Percentiles rank a stretch among this genome's conserved stretches.
These are phyloP conservation scores for Epicoccum nigrum DNA, from an alignment of 2,329 filamentous ascomycete species.

Conservation along the genomic window DNA sequence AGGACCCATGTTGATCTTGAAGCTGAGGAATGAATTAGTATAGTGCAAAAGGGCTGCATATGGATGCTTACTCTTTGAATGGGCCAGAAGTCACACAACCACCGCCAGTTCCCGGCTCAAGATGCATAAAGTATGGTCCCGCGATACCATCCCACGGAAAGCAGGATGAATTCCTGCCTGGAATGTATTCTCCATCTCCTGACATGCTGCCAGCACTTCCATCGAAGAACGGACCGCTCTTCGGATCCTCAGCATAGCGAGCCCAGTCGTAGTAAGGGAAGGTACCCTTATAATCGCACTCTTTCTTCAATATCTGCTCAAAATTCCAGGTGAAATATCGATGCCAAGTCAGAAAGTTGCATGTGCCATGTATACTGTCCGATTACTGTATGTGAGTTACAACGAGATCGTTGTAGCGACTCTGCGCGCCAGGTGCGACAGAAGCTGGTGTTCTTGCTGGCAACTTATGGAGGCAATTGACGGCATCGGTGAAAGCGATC, in stretches of 20 bases:
- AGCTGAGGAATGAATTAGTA: conserved; percentile 17
- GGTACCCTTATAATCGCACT: conserved; percentile 50
- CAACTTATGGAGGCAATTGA: too few relatives aligned
- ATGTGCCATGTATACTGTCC: conserved; percentile 34
- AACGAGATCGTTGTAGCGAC: conserved; percentile 42
- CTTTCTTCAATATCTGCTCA: conserved; percentile 49
- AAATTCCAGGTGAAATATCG: conserved; percentile 49
- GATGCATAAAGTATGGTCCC: conserved; percentile 9
- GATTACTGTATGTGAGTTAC: conserved; percentile 37
- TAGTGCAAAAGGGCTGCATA: too few relatives aligned
- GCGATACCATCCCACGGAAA: conserved; percentile 21
- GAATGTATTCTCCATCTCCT: conserved; percentile 52
- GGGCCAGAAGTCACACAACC: conserved; percentile 61
- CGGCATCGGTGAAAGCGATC: too few relatives aligned
- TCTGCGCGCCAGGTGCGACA: conserved; percentile 32
- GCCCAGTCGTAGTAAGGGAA: conserved; percentile 61
- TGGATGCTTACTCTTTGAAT: conserved; percentile 51
- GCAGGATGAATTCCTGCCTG: conserved; percentile 34
- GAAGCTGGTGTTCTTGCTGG: conserved; percentile 28
- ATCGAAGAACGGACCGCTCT: conserved; percentile 60
- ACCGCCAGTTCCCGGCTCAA: conserved; percentile 55
- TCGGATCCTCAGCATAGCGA: conserved; percentile 51
- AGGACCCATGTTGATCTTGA: conserved; percentile 55
- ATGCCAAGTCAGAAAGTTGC: conserved; percentile 48
- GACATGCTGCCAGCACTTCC: conserved; percentile 56